These are phyloP conservation scores for Dionaea muscipula DNA, from an alignment of 179 eudicot genomes.

Conservation along the genomic window DNA sequence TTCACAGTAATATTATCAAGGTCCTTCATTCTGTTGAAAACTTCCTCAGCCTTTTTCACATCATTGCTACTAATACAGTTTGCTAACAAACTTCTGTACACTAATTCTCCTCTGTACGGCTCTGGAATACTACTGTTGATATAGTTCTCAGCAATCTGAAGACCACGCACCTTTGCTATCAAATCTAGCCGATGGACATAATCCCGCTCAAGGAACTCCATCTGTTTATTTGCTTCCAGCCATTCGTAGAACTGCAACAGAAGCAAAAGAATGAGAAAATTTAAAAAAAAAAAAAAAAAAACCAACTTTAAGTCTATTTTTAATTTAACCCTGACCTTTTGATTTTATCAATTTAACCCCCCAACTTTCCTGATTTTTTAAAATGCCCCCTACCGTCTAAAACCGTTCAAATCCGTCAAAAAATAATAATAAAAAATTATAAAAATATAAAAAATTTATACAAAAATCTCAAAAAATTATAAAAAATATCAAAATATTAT, in stretches of 20 bases:
- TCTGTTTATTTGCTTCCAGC: conserved; percentile 39
- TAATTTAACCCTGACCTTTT: too few relatives aligned
- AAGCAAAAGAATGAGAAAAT: background rate
- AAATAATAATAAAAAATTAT: too few relatives aligned
- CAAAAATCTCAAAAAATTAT: too few relatives aligned
- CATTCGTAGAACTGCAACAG: conserved; percentile 64
- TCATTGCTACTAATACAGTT: conserved; percentile 34
- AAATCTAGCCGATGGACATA: conserved; percentile 68
- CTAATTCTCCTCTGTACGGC: conserved; percentile 40
- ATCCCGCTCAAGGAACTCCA: conserved; percentile 42
- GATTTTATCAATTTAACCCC: too few relatives aligned
- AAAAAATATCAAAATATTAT: too few relatives aligned
- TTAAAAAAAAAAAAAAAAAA: background rate
- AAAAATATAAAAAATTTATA: too few relatives aligned
- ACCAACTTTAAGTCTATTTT: background rate
- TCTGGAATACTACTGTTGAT: conserved; percentile 44
- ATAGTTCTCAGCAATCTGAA: conserved; percentile 50
- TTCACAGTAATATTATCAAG: conserved; percentile 35
- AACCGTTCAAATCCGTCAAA: too few relatives aligned
- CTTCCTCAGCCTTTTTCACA: conserved; percentile 49
- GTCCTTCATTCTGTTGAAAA: conserved; percentile 73
- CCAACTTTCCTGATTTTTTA: too few relatives aligned
- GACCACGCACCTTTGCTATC: conserved; percentile 60
- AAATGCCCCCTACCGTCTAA: too few relatives aligned
- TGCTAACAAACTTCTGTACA: conserved; percentile 58